Evolutionary conservation across 768 basidiomycete genomes (phyloP), one percentile per base, ranked within the genome.

Genomic region (Lactarius hatsudake): DNA sequence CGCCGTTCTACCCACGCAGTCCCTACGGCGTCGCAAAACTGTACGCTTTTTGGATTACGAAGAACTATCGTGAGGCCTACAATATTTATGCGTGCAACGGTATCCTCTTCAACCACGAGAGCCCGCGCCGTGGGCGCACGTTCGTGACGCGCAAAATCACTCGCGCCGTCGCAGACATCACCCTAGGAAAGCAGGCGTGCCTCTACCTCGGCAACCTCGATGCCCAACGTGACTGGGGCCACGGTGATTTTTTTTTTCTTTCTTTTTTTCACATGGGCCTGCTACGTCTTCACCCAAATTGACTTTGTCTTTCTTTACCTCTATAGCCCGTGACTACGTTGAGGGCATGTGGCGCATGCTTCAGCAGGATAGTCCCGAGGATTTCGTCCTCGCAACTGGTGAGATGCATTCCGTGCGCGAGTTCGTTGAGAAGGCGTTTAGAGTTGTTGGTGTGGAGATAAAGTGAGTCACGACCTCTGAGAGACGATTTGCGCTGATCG

Each of bases 281-380:
- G 13, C 51, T 26, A 26, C 48, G 40, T 61, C 51, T 20, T 38
- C 59, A 28, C 59, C 36, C 63, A 51, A 51, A 30, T 30, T 60
- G 54, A 32, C 45, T 51, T 40, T 20, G 23, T 56, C 48, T 43
- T 15, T 34, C 40, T 18, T 34, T 5, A 45, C 43, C 43, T 10
- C 42, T 26, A 26, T 67, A 92, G 91, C 91, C 59, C 87, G 86
- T 67, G 91, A 94, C 76, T 97, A 96, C 76, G 90, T 97, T 12
- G 96, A 98, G 78, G 96, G 96, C 48, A 97, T 97, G 96, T 97
- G 95, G 94, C 83, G 84, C 74, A 94, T 98, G 87, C 87, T 98
- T 55, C 96, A 98, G 77, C 94, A 96, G 77, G 81, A 87, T 8
- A 67, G 73, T 26, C 80, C 96, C 1, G 87, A 94, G 12, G 96